Evolutionary conservation across 495 filamentous ascomycete genomes (phyloP).

Genomic region (Cudoniella acicularis): DNA sequence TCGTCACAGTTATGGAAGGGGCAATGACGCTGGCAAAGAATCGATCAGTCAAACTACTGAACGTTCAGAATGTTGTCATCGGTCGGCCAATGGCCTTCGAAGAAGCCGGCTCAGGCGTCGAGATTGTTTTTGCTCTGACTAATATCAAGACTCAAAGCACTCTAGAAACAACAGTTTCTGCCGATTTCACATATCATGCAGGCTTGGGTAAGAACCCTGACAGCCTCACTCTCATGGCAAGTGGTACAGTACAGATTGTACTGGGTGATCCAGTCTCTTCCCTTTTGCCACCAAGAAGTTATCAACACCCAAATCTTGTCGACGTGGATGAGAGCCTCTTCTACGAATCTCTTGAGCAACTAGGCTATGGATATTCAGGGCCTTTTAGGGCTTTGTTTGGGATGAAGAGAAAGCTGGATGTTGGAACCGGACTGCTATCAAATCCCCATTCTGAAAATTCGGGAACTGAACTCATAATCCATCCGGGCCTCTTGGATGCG

Average conservation of each 20-base stretch:
- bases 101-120: conserved; percentile 21
- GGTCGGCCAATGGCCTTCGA: conserved; percentile 28
- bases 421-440: conserved; percentile 10
- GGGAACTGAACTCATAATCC: conserved; percentile 29
- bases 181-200: background rate
- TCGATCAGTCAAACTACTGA: background rate
- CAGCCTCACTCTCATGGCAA: background rate
- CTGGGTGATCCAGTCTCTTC: background rate
- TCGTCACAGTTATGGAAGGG: conserved; percentile 52
- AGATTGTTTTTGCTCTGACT: conserved; percentile 8
- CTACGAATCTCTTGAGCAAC: conserved; percentile 27
- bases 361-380: conserved; percentile 33
- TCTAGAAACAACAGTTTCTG: background rate
- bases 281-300: conserved; percentile 1
- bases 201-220: background rate
- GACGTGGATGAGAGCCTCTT: conserved; percentile 27
- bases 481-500: conserved; percentile 37
- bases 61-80: conserved; percentile 21
- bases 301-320: conserved; percentile 1
- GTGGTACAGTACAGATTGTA: background rate
- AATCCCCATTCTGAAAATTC: background rate
- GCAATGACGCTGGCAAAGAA: background rate
- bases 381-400: conserved; percentile 17
- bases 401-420: conserved; percentile 2
- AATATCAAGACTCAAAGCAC: background rate